These are phyloP conservation scores for Ambrosiella xylebori DNA, from an alignment of 2,329 filamentous ascomycete species.

Conservation along the genomic window DNA sequence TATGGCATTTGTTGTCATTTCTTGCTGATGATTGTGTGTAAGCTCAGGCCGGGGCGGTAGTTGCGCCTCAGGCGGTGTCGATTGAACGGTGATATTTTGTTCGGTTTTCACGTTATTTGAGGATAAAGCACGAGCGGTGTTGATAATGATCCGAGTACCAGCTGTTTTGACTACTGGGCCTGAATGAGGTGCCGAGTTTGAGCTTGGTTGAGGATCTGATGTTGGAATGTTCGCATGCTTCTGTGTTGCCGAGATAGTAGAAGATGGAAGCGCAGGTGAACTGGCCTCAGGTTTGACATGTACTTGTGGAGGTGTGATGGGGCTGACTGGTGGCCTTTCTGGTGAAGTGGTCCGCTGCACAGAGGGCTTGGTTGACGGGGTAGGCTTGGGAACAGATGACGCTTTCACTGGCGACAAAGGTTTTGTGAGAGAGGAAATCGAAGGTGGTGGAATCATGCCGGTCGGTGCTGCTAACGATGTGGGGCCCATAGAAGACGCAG, in stretches of 20 bases:
- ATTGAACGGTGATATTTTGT: neutral
- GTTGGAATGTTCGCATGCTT: neutral
- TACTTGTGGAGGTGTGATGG: conserved; percentile 34
- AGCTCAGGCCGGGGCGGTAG: conserved; percentile 23
- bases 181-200: neutral
- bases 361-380: neutral
- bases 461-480: conserved; percentile 8
- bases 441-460: conserved; percentile 9
- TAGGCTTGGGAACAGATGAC: neutral
- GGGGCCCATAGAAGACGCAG: conserved; percentile 3
- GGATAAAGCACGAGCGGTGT: conserved; percentile 10
- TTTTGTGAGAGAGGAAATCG: conserved; percentile 5
- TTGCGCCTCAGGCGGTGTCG: conserved; percentile 7
- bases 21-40: conserved; percentile 29
- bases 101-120: conserved; percentile 8
- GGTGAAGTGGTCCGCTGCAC: conserved; percentile 27
- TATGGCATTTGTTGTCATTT: conserved; percentile 19
- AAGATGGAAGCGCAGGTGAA: neutral
- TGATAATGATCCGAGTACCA: conserved; percentile 6
- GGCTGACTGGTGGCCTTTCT: conserved; percentile 33
- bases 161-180: conserved; percentile 10
- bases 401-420: neutral
- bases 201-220: neutral
- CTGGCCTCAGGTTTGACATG: conserved; percentile 19
- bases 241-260: neutral